Evolutionary conservation across 768 basidiomycete genomes (phyloP), one percentile per base, ranked within the genome.

Genomic region (Melanogaster broomeanus): DNA sequence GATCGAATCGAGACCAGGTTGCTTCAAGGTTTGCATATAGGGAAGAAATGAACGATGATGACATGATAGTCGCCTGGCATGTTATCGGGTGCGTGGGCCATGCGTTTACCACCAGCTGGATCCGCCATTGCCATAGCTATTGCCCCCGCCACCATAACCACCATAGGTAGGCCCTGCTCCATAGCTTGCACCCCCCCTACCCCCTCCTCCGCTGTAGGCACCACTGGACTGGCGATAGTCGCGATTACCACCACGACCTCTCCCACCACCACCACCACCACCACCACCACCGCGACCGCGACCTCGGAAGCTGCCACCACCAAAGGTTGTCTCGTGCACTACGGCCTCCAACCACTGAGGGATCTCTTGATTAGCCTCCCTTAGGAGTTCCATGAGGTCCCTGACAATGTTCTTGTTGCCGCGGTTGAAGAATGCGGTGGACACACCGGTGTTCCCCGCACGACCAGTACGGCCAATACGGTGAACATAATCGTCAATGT

Each of bases 401-500:
- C 87, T 83, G 49, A 90, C 93, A 54, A 98, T 94, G 69, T 90
- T 89, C 69, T 86, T 87, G 76, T 97, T 98, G 48, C 89, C 88
- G 13, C 92, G 82, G 67, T 93, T 93, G 80, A 93, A 93, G 80
- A 99, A 98, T 6, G 96, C 93, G 13, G 97, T 99, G 22, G 90
- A 87, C 58, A 87, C 81, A 77, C 97, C 97, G 11, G 89, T 92
- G 78, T 99, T 99, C 44, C 97, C 97, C 9, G 97, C 97, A 82
- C 97, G 95, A 40, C 97, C 97, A 13, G 94, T 96, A 78, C 94
- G 90, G 78, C 93, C 93, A 62, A 95, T 96, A 64, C 93, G 94
- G 69, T 98, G 95, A 41, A 98, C 95, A 72, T 98, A 99, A 72
- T 99, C 97, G 65, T 98, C 97, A 57, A 99, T 95, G 74, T 98